Conservation (phyloP, 768 basidiomycete species). For the Boletus reticuloceps region DNA sequence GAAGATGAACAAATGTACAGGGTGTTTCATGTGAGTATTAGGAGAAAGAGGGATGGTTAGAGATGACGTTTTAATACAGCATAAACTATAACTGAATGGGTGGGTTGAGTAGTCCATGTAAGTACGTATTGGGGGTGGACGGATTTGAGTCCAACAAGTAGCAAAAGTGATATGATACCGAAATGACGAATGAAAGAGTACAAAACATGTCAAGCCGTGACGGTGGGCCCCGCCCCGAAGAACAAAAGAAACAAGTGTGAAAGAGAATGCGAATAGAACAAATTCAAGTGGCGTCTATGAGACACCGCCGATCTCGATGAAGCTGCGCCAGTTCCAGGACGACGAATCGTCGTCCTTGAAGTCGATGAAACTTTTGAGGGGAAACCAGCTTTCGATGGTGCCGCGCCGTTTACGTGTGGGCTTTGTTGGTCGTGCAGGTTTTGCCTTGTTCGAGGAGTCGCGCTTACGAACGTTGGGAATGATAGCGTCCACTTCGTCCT, state of each 20-base stretch:
- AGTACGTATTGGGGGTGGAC: constrained; percentile 18
- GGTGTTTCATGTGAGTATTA: constrained; percentile 8
- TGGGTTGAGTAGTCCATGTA: constrained; percentile 12
- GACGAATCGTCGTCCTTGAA: constrained; percentile 47
- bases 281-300: background rate
- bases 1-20: constrained; percentile 4
- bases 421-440: constrained; percentile 5
- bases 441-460: constrained; percentile 8
- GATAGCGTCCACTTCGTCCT: constrained; percentile 31
- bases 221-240: constrained; percentile 6
- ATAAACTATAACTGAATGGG: constrained; percentile 11
- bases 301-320: constrained; percentile 53
- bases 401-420: constrained; percentile 33
- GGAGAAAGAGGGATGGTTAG: background rate
- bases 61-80: constrained; percentile 4
- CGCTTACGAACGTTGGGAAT: constrained; percentile 16
- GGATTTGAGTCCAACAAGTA: constrained; percentile 1
- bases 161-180: constrained; percentile 8
- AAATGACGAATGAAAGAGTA: constrained; percentile 9
- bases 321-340: constrained; percentile 58
- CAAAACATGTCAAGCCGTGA: background rate
- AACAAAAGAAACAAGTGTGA: background rate
- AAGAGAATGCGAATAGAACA: background rate
- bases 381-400: constrained; percentile 52
- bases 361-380: constrained; percentile 65